phyloP scores from a whole-genome alignment of 129 eudicot species.

The Daucus carota region DH1_v3.0 NC_030385.2:36787501-36788000 shows the following conservation, averaged over 20 bases:
- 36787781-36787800: conserved; percentile 63
- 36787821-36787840: not conserved
- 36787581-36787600: conserved; percentile 83
- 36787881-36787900: conserved; percentile 54
- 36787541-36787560: conserved; percentile 86
- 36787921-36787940: conserved; percentile 72
- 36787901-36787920: conserved; percentile 71
- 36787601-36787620: conserved; percentile 78
- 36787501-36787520: not conserved
- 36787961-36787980: conserved; percentile 92
- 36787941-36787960: conserved; percentile 78
- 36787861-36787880: not conserved
- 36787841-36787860: not conserved
- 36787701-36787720: not conserved
- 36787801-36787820: not conserved
- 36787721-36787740: conserved; percentile 60
- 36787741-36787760: conserved; percentile 80
- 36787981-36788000: conserved; percentile 74
- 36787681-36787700: not conserved
- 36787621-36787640: conserved; percentile 88
- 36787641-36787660: conserved; percentile 40
- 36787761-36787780: conserved; percentile 67
- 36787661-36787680: not conserved
- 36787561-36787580: conserved; percentile 87
- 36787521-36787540: not conserved